Conservation (phyloP, 2,329 filamentous ascomycete genomes). For the Xylariaceae sp. region DNA sequence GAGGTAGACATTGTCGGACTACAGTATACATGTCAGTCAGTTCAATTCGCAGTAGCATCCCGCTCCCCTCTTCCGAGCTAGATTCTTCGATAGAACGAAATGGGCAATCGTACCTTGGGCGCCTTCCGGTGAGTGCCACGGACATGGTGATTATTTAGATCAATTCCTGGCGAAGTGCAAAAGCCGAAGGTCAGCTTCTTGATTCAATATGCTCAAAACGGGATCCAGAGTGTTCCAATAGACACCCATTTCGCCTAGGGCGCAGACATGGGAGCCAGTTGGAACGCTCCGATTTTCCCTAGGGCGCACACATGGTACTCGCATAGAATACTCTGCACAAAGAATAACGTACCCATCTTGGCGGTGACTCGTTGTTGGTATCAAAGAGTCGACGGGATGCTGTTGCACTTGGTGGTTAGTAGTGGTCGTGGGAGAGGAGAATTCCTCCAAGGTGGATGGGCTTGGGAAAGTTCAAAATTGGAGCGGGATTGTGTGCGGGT, state of each 20-base stretch:
- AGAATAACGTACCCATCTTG: constrained; percentile 68
- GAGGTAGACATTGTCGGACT: constrained; percentile 95
- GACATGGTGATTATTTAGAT: constrained; percentile 73
- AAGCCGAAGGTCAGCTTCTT: constrained; percentile 65
- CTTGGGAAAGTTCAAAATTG: constrained; percentile 24
- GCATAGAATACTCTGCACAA: constrained; percentile 42
- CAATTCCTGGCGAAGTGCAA: constrained; percentile 64
- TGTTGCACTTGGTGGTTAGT: constrained; percentile 47
- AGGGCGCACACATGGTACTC: constrained; percentile 26
- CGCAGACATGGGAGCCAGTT: constrained; percentile 26
- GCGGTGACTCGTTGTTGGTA: constrained; percentile 48
- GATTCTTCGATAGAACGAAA: background rate
- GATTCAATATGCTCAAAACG: constrained; percentile 66
- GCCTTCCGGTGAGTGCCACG: constrained; percentile 84
- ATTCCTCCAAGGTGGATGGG: constrained; percentile 12
- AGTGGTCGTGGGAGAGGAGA: constrained; percentile 31
- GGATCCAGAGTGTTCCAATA: constrained; percentile 28
- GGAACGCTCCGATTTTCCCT: constrained; percentile 6
- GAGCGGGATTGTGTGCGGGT: constrained; percentile 38
- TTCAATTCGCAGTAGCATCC: background rate
- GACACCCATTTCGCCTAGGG: constrained; percentile 19
- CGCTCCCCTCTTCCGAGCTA: background rate
- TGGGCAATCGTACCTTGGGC: constrained; percentile 64
- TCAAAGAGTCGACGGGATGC: constrained; percentile 48
- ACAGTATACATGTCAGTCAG: constrained; percentile 5